Evolutionary conservation across 352 stramenopile genomes (phyloP).

Genomic region (Phytophthora nicotianae): DNA sequence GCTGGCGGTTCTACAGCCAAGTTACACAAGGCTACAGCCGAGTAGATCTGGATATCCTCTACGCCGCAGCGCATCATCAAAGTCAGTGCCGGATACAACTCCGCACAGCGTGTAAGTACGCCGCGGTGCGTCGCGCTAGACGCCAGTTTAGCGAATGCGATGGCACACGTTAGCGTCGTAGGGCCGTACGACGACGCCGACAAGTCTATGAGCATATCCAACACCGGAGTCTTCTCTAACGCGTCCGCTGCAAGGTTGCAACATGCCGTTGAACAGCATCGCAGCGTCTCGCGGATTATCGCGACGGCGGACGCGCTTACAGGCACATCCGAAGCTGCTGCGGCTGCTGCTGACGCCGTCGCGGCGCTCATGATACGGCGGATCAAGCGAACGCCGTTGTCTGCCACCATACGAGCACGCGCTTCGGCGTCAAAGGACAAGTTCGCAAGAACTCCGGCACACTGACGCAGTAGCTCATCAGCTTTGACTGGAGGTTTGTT

Average conservation of each 20-base stretch:
- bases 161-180: slow-evolving; percentile 78
- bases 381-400: slow-evolving; percentile 65
- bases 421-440: slow-evolving; percentile 77
- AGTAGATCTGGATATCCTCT: slow-evolving; percentile 91
- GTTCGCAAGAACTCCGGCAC: slow-evolving; percentile 68
- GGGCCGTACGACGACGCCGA: slow-evolving; percentile 59
- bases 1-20: slow-evolving; percentile 66
- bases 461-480: slow-evolving; percentile 73
- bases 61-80: slow-evolving; percentile 90
- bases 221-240: slow-evolving; percentile 67
- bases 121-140: slow-evolving; percentile 58
- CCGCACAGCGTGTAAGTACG: slow-evolving; percentile 66
- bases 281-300: slow-evolving; percentile 62
- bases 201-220: slow-evolving; percentile 84
- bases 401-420: slow-evolving; percentile 60
- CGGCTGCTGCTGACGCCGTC: slow-evolving; percentile 21
- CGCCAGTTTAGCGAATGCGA: slow-evolving; percentile 79
- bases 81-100: slow-evolving; percentile 79
- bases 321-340: slow-evolving; percentile 24
- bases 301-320: slow-evolving; percentile 26
- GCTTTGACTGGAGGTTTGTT: slow-evolving; percentile 61
- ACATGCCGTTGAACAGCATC: slow-evolving; percentile 74
- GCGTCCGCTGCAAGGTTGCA: slow-evolving; percentile 78
- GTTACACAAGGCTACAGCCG: slow-evolving; percentile 86
- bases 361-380: slow-evolving; percentile 68